Evolutionary conservation across 148 eudicot species (phyloP).

Genomic region (Fallopia convolvulus): DNA sequence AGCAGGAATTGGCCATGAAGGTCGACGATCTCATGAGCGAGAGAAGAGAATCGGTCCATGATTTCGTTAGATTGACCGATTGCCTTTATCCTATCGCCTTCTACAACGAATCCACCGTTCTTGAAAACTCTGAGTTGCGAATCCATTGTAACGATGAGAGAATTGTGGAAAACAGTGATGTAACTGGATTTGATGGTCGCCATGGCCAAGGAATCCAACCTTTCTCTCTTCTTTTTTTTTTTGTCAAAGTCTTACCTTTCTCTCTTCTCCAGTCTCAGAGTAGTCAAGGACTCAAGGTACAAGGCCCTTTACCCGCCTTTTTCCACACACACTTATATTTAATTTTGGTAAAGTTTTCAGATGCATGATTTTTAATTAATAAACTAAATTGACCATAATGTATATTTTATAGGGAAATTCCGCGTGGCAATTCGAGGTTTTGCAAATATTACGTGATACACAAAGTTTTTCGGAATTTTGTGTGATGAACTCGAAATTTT

Average conservation of each 20-base stretch:
- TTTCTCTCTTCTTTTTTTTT: not conserved
- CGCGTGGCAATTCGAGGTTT: no score
- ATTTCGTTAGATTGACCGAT: constrained; percentile 55
- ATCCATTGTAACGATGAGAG: constrained; percentile 71
- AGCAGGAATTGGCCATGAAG: constrained; percentile 50
- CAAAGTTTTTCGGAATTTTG: no score
- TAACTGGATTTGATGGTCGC: not conserved
- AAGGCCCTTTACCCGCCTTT: not conserved
- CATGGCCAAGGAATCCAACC: constrained; percentile 6
- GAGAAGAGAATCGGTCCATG: constrained; percentile 29
- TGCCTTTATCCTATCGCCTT: constrained; percentile 41
- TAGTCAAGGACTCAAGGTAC: not conserved
- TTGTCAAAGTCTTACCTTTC: no score
- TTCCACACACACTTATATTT: not conserved
- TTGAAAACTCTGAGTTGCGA: constrained; percentile 35
- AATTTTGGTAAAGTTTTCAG: no score
- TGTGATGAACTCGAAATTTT: no score
- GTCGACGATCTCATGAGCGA: constrained; percentile 27
- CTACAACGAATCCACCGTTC: constrained; percentile 58
- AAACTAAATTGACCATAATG: no score
- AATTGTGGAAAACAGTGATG: constrained; percentile 35
- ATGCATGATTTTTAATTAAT: no score
- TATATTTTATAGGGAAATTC: no score
- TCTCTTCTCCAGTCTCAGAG: not conserved
- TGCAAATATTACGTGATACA: no score